Evolutionary conservation across 179 eudicot genomes (phyloP).

Genomic region (Silene vulgaris): DNA sequence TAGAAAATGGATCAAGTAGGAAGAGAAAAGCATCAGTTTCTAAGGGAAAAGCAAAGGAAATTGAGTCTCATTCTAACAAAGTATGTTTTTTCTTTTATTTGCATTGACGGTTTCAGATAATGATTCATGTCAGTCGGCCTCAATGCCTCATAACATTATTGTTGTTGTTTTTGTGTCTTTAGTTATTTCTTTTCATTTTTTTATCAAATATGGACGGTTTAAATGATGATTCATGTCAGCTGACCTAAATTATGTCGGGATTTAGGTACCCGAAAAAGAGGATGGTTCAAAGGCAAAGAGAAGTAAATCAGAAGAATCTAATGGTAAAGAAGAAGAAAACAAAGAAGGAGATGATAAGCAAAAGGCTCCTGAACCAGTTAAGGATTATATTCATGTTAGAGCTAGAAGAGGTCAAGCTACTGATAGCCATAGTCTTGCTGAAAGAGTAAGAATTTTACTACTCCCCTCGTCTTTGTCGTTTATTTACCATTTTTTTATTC

Average conservation of each 20-base stretch:
- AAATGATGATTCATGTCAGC: too few species aligned
- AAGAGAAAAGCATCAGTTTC: constrained; percentile 59
- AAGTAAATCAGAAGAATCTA: constrained; percentile 34
- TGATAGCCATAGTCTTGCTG: constrained; percentile 91
- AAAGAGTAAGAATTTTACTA: constrained; percentile 27
- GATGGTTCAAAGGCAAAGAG: constrained; percentile 31
- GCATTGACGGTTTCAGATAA: not conserved
- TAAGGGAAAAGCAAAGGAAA: constrained; percentile 52
- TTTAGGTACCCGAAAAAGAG: too few species aligned
- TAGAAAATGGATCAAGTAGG: constrained; percentile 42
- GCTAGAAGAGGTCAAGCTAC: constrained; percentile 99
- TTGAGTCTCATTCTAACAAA: constrained; percentile 31
- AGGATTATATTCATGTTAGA: constrained; percentile 93
- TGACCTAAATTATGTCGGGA: too few species aligned
- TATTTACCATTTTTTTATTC: not conserved
- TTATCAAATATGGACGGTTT: too few species aligned
- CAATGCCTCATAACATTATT: not conserved
- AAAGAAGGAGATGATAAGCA: constrained; percentile 28
- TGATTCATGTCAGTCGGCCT: not conserved
- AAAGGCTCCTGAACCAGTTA: constrained; percentile 61
- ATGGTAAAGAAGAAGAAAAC: constrained; percentile 30
- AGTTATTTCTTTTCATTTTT: too few species aligned
- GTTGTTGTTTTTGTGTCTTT: too few species aligned
- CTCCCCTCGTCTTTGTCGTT: not conserved
- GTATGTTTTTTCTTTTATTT: constrained; percentile 20